Evolutionary conservation across 176 grass and related monocot species (phyloP).

Genomic region (Triticum monococcum): DNA sequence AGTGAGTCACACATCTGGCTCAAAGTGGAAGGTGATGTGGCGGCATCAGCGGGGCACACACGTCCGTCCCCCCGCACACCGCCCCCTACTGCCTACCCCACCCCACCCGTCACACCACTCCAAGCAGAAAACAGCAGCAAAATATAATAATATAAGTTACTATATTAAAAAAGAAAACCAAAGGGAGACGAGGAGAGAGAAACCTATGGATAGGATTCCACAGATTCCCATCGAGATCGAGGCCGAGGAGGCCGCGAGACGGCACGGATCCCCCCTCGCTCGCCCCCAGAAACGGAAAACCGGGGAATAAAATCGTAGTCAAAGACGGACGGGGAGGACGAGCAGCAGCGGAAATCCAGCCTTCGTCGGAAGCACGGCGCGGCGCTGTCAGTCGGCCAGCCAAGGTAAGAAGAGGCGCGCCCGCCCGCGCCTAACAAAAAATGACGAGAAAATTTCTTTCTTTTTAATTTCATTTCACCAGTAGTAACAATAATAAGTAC

Average conservation of each 20-base stretch:
- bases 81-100: not conserved
- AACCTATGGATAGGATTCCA: slow-evolving; percentile 9
- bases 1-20: not conserved
- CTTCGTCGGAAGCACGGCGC: not conserved
- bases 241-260: not conserved
- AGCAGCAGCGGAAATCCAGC: not conserved
- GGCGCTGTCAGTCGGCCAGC: slow-evolving; percentile 7
- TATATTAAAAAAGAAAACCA: not conserved
- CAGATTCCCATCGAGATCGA: not conserved
- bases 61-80: slow-evolving; percentile 28
- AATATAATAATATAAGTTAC: not conserved
- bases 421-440: too few species aligned
- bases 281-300: not conserved
- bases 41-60: not conserved
- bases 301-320: not conserved
- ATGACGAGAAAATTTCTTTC: too few species aligned
- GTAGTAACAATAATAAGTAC: too few species aligned
- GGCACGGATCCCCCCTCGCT: not conserved
- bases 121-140: not conserved
- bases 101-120: not conserved
- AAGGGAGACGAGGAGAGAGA: not conserved
- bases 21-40: slow-evolving; percentile 13
- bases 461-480: too few species aligned
- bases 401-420: not conserved
- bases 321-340: not conserved